A percentile compares a stretch with the other conserved stretches of the same genome.
Conservation (phyloP, 2,329 filamentous ascomycete genomes). For the Geosmithia putterillii region DNA sequence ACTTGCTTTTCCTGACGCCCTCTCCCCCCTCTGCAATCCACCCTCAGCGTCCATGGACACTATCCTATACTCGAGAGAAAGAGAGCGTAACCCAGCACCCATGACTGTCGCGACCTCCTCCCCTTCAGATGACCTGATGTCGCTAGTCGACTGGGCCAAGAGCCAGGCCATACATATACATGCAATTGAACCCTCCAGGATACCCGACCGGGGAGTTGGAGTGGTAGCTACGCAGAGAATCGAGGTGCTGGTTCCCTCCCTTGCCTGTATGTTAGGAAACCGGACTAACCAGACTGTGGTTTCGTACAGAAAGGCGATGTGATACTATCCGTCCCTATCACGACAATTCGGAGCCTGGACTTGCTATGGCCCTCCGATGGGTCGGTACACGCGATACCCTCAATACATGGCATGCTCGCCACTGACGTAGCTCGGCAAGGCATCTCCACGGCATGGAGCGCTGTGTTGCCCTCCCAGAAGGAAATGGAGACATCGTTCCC, state of each 20-base stretch:
- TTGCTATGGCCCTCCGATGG: slow-evolving; percentile 37
- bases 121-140: background rate
- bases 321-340: slow-evolving; percentile 53
- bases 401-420: slow-evolving; percentile 62
- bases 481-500: slow-evolving; percentile 38
- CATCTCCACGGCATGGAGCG: slow-evolving; percentile 45
- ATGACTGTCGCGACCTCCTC: background rate
- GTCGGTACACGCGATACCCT: slow-evolving; percentile 9
- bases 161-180: slow-evolving; percentile 28
- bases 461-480: slow-evolving; percentile 49
- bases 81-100: no score
- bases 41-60: background rate
- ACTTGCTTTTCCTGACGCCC: background rate
- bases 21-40: background rate
- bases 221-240: slow-evolving; percentile 54
- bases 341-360: slow-evolving; percentile 51
- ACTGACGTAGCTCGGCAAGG: slow-evolving; percentile 49
- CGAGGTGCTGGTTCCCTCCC: no score
- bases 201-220: slow-evolving; percentile 61
- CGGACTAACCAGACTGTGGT: background rate
- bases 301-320: slow-evolving; percentile 30
- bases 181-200: slow-evolving; percentile 49
- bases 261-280: no score
- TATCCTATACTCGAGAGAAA: background rate
- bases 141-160: background rate